Conservation (phyloP, 495 filamentous ascomycete species). For the Amphirosellinia nigrospora region DNA sequence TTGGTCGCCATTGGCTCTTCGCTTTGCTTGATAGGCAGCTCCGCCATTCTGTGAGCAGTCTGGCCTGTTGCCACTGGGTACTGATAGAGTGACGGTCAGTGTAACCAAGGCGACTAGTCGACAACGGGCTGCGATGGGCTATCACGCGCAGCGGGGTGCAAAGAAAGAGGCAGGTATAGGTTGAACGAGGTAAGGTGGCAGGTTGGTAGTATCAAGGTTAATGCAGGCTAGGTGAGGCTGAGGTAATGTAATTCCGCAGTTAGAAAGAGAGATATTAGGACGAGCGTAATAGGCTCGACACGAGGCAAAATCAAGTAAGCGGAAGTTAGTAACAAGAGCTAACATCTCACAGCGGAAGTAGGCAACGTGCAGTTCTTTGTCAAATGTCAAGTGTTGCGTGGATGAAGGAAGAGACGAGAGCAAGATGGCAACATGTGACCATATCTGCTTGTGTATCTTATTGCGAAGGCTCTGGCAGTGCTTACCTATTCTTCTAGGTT, state of each 20-base stretch:
- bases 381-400: background rate
- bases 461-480: background rate
- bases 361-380: background rate
- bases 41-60: slow-evolving; percentile 27
- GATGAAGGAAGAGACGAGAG: background rate
- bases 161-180: background rate
- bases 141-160: background rate
- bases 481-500: background rate
- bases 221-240: slow-evolving; percentile 13
- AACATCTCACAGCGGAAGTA: background rate
- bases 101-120: background rate
- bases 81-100: slow-evolving; percentile 17
- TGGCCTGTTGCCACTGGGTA: slow-evolving; percentile 21
- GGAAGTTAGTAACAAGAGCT: background rate
- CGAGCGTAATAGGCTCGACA: background rate
- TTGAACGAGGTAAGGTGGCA: background rate
- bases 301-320: background rate
- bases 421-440: background rate
- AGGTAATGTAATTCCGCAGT: too few relatives aligned
- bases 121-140: background rate
- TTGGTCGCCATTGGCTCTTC: slow-evolving; percentile 21
- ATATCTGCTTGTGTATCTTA: background rate
- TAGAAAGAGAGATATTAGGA: background rate
- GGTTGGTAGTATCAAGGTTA: background rate
- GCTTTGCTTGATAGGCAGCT: slow-evolving; percentile 24